phyloP scores from a whole-genome alignment of 2,329 filamentous ascomycete genomes.

The Fusarium lateritium region DNA sequence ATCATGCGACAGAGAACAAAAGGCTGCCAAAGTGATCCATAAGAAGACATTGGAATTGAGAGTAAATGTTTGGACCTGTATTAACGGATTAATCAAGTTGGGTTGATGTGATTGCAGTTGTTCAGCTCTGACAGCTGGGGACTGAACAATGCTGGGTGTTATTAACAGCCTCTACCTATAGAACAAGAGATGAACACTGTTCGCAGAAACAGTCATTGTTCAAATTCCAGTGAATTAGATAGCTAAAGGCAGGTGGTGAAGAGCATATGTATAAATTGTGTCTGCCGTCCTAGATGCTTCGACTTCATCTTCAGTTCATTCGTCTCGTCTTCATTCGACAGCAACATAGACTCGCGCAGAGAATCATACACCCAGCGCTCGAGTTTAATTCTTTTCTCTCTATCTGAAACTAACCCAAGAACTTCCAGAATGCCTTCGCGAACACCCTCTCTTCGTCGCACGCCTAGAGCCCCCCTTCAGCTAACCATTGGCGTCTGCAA shows the following conservation, averaged over 20 bases:
- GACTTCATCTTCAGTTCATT: not conserved
- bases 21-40: too few species aligned
- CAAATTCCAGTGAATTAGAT: not conserved
- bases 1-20: too few species aligned
- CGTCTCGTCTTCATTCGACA: not conserved
- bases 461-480: not conserved
- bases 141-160: not conserved
- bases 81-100: not conserved
- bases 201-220: not conserved
- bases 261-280: not conserved
- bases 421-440: not conserved
- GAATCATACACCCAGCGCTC: not conserved
- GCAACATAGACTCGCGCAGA: not conserved
- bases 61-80: too few species aligned
- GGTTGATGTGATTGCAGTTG: not conserved
- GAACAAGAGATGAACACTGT: not conserved
- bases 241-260: not conserved
- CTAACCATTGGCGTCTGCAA: conserved; percentile 8
- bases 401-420: not conserved
- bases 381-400: not conserved
- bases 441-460: not conserved
- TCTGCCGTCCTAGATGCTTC: not conserved
- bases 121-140: not conserved
- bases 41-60: too few species aligned
- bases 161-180: not conserved